Evolutionary conservation across 1,284 basidiomycete species (phyloP).

Genomic region (Moniliophthora roreri): DNA sequence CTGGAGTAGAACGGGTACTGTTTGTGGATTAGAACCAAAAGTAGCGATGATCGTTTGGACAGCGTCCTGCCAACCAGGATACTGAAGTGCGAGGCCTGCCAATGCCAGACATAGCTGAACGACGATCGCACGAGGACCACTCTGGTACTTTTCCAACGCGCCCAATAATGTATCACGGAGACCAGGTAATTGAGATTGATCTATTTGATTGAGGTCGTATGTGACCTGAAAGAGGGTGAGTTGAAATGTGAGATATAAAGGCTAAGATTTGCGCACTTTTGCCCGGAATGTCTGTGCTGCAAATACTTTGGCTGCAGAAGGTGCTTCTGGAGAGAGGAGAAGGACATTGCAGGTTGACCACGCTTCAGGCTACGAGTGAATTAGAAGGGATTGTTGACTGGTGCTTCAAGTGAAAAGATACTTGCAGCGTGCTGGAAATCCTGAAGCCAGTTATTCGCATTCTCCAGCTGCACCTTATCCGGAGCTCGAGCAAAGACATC

Average conservation of each 20-base stretch:
- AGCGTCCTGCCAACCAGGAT: constrained; percentile 85
- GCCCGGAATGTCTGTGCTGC: constrained; percentile 96
- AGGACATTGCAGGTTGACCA: constrained; percentile 95
- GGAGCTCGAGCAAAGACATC: constrained; percentile 77
- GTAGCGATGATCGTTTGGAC: constrained; percentile 83
- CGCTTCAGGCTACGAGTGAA: constrained; percentile 88
- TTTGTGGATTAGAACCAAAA: constrained; percentile 83
- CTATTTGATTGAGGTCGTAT: constrained; percentile 93
- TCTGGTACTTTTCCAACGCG: constrained; percentile 68
- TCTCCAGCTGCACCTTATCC: constrained; percentile 80
- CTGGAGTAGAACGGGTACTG: constrained; percentile 84
- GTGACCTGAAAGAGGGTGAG: constrained; percentile 65
- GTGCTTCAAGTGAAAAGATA: constrained; percentile 71
- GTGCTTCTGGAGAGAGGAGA: constrained; percentile 78
- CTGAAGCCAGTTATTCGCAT: constrained; percentile 90
- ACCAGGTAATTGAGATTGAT: constrained; percentile 66
- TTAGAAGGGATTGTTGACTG: constrained; percentile 55
- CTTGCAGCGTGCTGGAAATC: constrained; percentile 97
- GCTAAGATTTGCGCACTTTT: constrained; percentile 69
- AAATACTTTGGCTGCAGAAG: constrained; percentile 86
- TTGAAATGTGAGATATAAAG: constrained; percentile 1
- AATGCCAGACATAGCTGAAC: constrained; percentile 90
- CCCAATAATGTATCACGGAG: constrained; percentile 87
- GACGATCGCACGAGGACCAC: constrained; percentile 84
- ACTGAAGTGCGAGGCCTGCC: constrained; percentile 89